phyloP scores from a whole-genome alignment of 2,329 filamentous ascomycete species.

The Pseudopyricularia javanii region DNA sequence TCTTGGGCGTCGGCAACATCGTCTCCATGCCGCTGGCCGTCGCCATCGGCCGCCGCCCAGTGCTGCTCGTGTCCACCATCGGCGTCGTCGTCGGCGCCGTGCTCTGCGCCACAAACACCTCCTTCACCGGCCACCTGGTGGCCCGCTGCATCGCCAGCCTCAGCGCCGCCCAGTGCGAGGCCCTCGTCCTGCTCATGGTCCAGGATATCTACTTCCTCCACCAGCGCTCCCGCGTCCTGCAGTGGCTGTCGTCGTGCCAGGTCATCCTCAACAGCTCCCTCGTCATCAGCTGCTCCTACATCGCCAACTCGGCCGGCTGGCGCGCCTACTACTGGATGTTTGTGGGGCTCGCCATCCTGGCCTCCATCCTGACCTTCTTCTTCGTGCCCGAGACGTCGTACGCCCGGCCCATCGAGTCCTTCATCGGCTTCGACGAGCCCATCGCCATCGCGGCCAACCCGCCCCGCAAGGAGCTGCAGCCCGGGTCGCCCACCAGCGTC shows the following conservation, averaged over 20 bases:
- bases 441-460: background rate
- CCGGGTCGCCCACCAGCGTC: background rate
- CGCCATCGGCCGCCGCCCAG: slow-evolving; percentile 22
- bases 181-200: slow-evolving; percentile 18
- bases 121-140: slow-evolving; percentile 21
- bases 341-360: slow-evolving; percentile 14
- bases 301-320: slow-evolving; percentile 4
- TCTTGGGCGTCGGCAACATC: slow-evolving; percentile 23
- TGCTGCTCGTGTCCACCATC: slow-evolving; percentile 17
- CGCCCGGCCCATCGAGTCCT: slow-evolving; percentile 3
- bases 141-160: slow-evolving; percentile 21
- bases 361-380: slow-evolving; percentile 35
- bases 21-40: slow-evolving; percentile 23
- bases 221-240: slow-evolving; percentile 2
- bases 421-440: background rate
- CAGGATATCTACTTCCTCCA: slow-evolving; percentile 6
- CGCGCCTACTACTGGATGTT: slow-evolving; percentile 5
- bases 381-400: slow-evolving; percentile 13
- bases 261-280: slow-evolving; percentile 4
- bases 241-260: slow-evolving; percentile 4
- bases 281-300: slow-evolving; percentile 5
- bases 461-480: background rate
- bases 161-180: slow-evolving; percentile 24
- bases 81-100: slow-evolving; percentile 19
- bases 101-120: slow-evolving; percentile 18